Percentiles rank a stretch among this genome's conserved stretches.
phyloP scores from a whole-genome alignment of 164 flowering plant genomes.

The Saururus chinensis region DNA sequence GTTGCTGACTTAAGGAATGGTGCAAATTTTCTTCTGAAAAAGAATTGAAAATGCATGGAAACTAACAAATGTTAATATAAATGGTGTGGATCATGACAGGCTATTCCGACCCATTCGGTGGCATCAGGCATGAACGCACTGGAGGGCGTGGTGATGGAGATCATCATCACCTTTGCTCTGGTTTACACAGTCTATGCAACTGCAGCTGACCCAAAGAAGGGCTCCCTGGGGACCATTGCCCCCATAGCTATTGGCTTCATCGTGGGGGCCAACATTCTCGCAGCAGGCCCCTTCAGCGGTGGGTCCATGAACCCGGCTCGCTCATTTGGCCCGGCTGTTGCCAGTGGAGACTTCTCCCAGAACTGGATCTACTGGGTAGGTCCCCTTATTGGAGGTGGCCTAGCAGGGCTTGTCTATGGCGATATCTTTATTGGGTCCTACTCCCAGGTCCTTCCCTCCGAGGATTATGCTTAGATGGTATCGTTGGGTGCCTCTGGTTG shows the following conservation, averaged over 20 bases:
- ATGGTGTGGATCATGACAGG: slow-evolving; percentile 15
- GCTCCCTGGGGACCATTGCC: slow-evolving; percentile 46
- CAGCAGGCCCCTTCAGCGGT: slow-evolving; percentile 68
- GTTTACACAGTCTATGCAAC: slow-evolving; percentile 78
- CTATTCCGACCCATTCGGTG: slow-evolving; percentile 39
- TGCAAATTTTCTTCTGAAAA: not conserved
- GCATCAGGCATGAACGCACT: slow-evolving; percentile 26
- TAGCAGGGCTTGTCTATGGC: slow-evolving; percentile 59
- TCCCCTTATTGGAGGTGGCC: slow-evolving; percentile 59
- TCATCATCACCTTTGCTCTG: slow-evolving; percentile 50
- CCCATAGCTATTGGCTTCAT: slow-evolving; percentile 74
- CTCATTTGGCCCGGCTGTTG: slow-evolving; percentile 68
- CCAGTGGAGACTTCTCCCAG: slow-evolving; percentile 31
- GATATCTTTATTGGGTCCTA: slow-evolving; percentile 51
- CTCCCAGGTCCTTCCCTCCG: slow-evolving; percentile 28
- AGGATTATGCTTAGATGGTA: slow-evolving; percentile 21
- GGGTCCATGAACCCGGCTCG: slow-evolving; percentile 79
- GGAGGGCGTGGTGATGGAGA: slow-evolving; percentile 48
- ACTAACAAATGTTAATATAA: too few species aligned
- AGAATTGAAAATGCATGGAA: not conserved
- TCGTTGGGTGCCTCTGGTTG: not conserved
- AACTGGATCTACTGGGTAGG: slow-evolving; percentile 79
- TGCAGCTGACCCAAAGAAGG: slow-evolving; percentile 67
- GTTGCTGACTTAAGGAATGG: too few species aligned
- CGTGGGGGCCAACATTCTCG: slow-evolving; percentile 66